A percentile compares a stretch with the other conserved stretches of the same genome.
Evolutionary conservation across 352 stramenopile species (phyloP).

Genomic region (Pythium biforme): DNA sequence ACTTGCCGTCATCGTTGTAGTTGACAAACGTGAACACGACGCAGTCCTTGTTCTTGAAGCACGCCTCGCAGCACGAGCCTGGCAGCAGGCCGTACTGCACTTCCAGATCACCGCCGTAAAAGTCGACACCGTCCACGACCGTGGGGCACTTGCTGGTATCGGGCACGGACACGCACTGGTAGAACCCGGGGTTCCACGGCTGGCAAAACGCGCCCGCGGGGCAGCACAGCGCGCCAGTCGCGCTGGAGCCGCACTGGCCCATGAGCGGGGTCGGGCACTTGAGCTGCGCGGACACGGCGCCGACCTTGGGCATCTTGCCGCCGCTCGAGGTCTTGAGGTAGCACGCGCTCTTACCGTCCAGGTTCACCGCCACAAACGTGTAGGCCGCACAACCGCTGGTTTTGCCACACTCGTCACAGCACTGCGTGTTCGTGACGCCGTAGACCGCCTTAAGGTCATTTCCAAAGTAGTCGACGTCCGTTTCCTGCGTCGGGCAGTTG

Average conservation of each 20-base stretch:
- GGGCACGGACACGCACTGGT: constrained; percentile 47
- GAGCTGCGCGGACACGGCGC: constrained; percentile 29
- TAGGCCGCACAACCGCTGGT: constrained; percentile 47
- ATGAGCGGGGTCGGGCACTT: constrained; percentile 32
- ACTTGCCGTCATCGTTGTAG: constrained; percentile 48
- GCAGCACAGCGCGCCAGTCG: constrained; percentile 42
- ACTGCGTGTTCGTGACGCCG: constrained; percentile 31
- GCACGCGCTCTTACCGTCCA: constrained; percentile 42
- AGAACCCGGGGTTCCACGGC: constrained; percentile 57
- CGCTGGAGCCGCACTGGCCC: constrained; percentile 35
- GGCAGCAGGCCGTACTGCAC: constrained; percentile 41
- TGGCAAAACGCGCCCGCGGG: constrained; percentile 45
- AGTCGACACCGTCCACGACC: constrained; percentile 41
- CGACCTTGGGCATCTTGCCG: constrained; percentile 26
- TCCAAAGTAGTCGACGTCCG: constrained; percentile 48
- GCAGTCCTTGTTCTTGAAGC: constrained; percentile 35
- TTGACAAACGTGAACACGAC: constrained; percentile 58
- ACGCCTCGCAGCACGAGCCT: constrained; percentile 50
- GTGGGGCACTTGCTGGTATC: constrained; percentile 37
- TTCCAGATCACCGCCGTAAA: constrained; percentile 47
- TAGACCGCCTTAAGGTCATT: constrained; percentile 46
- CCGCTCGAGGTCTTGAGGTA: constrained; percentile 43
- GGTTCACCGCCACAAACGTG: constrained; percentile 52
- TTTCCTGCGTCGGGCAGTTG: constrained; percentile 39
- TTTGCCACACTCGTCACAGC: constrained; percentile 42